Percentiles rank a stretch among this genome's conserved stretches.
These are phyloP conservation scores for Lepidium didymum DNA, from an alignment of 345 rosid species.

Conservation along the genomic window DNA sequence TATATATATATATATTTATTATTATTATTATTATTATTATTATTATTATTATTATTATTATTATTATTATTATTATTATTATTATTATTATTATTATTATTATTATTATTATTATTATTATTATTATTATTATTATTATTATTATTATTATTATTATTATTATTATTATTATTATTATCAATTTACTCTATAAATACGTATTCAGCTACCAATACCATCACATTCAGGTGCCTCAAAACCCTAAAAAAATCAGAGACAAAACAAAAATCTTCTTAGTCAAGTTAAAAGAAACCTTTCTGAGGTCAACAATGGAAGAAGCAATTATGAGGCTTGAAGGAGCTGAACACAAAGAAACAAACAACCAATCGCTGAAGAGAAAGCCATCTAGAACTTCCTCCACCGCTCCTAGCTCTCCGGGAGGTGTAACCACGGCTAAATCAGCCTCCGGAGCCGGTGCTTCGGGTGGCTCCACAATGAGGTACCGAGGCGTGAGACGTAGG, in stretches of 20 bases:
- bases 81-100: too few species aligned
- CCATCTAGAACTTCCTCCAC: constrained; percentile 22
- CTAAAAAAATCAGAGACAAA: not conserved
- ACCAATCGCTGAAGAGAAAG: constrained; percentile 19
- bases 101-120: too few species aligned
- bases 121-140: too few species aligned
- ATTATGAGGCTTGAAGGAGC: constrained; percentile 26
- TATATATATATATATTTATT: too few species aligned
- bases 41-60: too few species aligned
- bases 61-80: too few species aligned
- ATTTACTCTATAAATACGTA: constrained; percentile 16
- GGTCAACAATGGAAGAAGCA: constrained; percentile 26
- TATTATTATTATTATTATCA: too few species aligned
- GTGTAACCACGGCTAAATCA: constrained; percentile 25
- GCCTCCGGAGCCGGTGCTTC: constrained; percentile 32
- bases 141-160: too few species aligned
- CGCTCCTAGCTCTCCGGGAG: constrained; percentile 11
- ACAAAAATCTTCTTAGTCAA: not conserved
- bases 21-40: too few species aligned
- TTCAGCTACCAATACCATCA: constrained; percentile 8
- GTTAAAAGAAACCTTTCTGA: not conserved
- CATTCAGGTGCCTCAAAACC: constrained; percentile 23
- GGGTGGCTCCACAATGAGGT: constrained; percentile 49
- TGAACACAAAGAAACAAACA: constrained; percentile 10
- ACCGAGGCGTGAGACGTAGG: constrained; percentile 91